These are phyloP conservation scores for Penicillium crystallinum DNA, from an alignment of 495 filamentous ascomycete genomes.

Conservation along the genomic window DNA sequence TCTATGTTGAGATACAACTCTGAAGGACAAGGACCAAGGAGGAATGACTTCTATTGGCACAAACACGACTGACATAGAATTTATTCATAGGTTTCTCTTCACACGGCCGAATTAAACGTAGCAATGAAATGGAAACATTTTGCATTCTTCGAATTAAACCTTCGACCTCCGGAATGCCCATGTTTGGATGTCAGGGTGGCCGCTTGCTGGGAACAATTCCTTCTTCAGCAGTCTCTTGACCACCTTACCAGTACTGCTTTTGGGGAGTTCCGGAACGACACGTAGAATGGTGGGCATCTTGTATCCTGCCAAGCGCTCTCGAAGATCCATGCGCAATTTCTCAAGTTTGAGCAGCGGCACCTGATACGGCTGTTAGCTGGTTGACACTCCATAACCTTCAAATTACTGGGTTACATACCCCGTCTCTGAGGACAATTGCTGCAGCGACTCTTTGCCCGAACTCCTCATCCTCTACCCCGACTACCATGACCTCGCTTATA, in stretches of 20 bases:
- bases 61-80: too few species aligned
- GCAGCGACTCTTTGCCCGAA: slow-evolving; percentile 45
- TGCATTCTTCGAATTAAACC: neutral
- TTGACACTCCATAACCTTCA: neutral
- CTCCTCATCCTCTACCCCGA: slow-evolving; percentile 39
- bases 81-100: too few species aligned
- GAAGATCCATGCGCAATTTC: slow-evolving; percentile 34
- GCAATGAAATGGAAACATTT: neutral
- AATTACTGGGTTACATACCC: slow-evolving; percentile 5
- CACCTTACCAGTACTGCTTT: neutral
- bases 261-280: slow-evolving; percentile 14
- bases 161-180: neutral
- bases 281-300: slow-evolving; percentile 45
- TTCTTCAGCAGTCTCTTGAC: neutral
- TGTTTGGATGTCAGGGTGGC: neutral
- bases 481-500: slow-evolving; percentile 39
- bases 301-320: slow-evolving; percentile 34
- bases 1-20: too few species aligned
- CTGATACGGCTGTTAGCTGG: neutral
- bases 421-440: slow-evolving; percentile 28
- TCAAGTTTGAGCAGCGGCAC: slow-evolving; percentile 22
- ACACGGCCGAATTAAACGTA: too few species aligned
- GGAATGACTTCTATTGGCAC: too few species aligned
- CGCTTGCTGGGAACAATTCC: neutral
- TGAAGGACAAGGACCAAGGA: too few species aligned